These are phyloP conservation scores for Leishmania gerbilli DNA, from an alignment of 208 protist genomes.

Conservation along the genomic window DNA sequence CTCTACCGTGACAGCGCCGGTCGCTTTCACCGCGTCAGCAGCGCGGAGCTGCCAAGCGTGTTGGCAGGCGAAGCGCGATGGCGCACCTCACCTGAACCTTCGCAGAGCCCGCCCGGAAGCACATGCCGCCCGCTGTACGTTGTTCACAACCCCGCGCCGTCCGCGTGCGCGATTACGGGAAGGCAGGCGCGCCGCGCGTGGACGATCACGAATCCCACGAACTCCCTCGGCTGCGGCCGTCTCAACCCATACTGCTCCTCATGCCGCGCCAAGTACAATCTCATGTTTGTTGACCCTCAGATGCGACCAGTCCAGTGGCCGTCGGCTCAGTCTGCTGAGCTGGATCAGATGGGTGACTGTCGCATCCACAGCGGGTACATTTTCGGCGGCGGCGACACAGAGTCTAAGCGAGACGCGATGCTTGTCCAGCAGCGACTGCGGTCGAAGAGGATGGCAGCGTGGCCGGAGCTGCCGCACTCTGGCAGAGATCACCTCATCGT, in stretches of 20 bases:
- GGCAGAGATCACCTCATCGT: slow-evolving; percentile 21
- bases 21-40: slow-evolving; percentile 20
- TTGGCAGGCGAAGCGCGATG: neutral
- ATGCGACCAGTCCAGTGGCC: slow-evolving; percentile 59
- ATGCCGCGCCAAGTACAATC: slow-evolving; percentile 72
- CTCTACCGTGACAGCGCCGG: slow-evolving; percentile 19
- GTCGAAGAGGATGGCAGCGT: slow-evolving; percentile 10
- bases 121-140: slow-evolving; percentile 19
- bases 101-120: neutral
- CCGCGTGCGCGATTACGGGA: neutral
- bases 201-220: slow-evolving; percentile 29
- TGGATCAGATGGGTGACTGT: slow-evolving; percentile 43
- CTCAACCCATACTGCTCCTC: slow-evolving; percentile 86
- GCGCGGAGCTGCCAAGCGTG: slow-evolving; percentile 9
- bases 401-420: neutral
- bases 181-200: slow-evolving; percentile 19
- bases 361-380: slow-evolving; percentile 46
- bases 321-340: slow-evolving; percentile 27
- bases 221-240: slow-evolving; percentile 60
- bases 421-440: slow-evolving; percentile 32
- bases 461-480: slow-evolving; percentile 19
- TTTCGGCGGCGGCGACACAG: slow-evolving; percentile 26
- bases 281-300: slow-evolving; percentile 70
- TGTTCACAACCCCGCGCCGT: slow-evolving; percentile 16
- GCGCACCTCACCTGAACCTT: neutral